Base-by-base conservation (phyloP, 2,329 filamentous ascomycete species). In the Lojkania enalia region DNA sequence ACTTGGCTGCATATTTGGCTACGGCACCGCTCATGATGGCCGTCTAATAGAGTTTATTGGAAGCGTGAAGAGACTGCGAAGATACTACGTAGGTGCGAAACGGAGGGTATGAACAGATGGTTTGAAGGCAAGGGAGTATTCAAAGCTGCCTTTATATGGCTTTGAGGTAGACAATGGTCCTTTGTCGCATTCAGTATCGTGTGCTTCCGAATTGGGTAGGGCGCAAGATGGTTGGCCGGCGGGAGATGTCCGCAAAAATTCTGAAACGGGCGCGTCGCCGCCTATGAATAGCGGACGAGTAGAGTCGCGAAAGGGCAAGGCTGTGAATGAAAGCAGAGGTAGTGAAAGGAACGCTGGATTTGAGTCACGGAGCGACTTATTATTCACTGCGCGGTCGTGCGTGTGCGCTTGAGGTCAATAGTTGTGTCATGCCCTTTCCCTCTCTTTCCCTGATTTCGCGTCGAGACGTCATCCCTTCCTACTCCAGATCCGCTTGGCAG, bases 1-100 rank as follows among this genome's bases (percentile, higher is more conserved):
- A 76, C 54, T 77, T 75, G 31, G 74, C 74, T 6, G 74, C 75
- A 58, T 73, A 76, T 53, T 77, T 77, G 45, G 70, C 74, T 23
- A 77, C 64, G 38, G 64, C 57, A 42, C 63, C 61, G 35, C 75
- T 71, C 75, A 78, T 78, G 59, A n/a, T 56, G 54, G 54, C 48
- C 53, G 51, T 54, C 31, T 32, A n/a, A 37, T 42, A 25, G 33
- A 36, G 18, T n/a, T n/a, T 19, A 40, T 35, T 21, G 35, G 29
- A 14, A 21, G 11, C 20, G 11, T 37, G 19, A 20, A 19, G 12
- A 18, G 12, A 16, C 33, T 45, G 27, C 27, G 37, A 37, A 29
- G 23, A 20, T 37, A 33, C 12, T 7, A 33, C 16, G 30, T 9
- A 6, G 14, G 14, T 33, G 7, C 9, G 14, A 33, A 33, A n/a